These are phyloP conservation scores for Chenopodium formosanum DNA, from an alignment of 148 eudicot genomes.

Conservation along the genomic window DNA sequence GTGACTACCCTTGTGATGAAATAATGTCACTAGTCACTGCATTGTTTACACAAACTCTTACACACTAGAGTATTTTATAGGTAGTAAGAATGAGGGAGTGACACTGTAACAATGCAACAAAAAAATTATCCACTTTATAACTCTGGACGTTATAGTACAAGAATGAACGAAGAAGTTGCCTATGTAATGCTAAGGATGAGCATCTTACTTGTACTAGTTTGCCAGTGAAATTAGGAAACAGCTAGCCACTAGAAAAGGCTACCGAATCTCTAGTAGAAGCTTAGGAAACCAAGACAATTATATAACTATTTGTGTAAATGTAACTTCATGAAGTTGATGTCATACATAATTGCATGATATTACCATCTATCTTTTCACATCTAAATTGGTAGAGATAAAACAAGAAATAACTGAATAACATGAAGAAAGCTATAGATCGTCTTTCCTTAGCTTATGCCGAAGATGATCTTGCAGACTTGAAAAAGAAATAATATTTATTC, in stretches of 20 bases:
- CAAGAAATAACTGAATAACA: neutral
- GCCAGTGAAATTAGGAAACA: neutral
- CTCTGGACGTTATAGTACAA: neutral
- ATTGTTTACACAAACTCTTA: no score
- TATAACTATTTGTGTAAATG: neutral
- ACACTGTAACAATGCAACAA: no score
- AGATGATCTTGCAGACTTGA: no score
- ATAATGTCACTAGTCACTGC: no score
- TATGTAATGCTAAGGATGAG: no score
- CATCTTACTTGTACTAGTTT: neutral
- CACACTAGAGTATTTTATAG: no score
- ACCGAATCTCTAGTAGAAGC: neutral
- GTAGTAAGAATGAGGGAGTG: no score
- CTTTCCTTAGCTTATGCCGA: neutral
- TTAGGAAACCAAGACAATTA: constrained; percentile 3
- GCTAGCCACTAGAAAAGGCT: neutral
- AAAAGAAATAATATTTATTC: no score
- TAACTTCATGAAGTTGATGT: neutral
- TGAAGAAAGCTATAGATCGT: neutral
- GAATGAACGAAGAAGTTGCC: neutral
- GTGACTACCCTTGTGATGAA: no score
- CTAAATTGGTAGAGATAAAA: neutral
- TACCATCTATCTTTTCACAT: neutral
- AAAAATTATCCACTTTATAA: no score
- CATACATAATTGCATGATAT: neutral